Percentiles rank a stretch among this genome's conserved stretches.
Conservation (phyloP, 2,329 filamentous ascomycete genomes). For the Botrytis pseudocinerea region DNA sequence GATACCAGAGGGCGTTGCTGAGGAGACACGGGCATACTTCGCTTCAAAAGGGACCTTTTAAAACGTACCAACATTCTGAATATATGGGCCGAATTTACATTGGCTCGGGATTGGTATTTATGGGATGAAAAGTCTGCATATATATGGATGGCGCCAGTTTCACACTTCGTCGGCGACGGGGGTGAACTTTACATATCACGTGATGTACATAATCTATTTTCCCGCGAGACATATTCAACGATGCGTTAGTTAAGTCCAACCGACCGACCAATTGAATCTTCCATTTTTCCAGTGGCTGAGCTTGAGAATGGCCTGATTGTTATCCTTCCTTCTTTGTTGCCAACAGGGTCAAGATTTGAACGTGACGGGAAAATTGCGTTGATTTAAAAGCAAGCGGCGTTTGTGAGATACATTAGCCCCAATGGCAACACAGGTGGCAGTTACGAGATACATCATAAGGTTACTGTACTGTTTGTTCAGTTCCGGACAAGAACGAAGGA, state of each 20-base stretch:
- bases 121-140: not conserved
- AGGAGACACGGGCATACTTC: slow-evolving; percentile 38
- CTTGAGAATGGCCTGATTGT: not conserved
- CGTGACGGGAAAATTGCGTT: slow-evolving; percentile 3
- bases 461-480: not conserved
- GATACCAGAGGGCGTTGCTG: slow-evolving; percentile 62
- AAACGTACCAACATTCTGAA: not conserved
- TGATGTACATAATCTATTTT: not conserved
- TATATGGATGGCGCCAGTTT: slow-evolving; percentile 10
- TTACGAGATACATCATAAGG: slow-evolving; percentile 5
- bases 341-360: not conserved
- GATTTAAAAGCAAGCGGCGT: slow-evolving; percentile 5
- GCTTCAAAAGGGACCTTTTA: slow-evolving; percentile 37
- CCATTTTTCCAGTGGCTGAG: not conserved
- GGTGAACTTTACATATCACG: not conserved
- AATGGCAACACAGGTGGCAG: not conserved
- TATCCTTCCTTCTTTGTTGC: not conserved
- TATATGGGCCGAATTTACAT: slow-evolving; percentile 1
- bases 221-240: not conserved
- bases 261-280: not conserved
- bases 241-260: slow-evolving; percentile 6
- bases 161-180: not conserved
- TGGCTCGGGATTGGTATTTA: slow-evolving; percentile 12
- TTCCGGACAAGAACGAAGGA: not conserved
- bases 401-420: not conserved